Conservation (phyloP, 177 flowering plant genomes). For the Vitis hybrid region DNA sequence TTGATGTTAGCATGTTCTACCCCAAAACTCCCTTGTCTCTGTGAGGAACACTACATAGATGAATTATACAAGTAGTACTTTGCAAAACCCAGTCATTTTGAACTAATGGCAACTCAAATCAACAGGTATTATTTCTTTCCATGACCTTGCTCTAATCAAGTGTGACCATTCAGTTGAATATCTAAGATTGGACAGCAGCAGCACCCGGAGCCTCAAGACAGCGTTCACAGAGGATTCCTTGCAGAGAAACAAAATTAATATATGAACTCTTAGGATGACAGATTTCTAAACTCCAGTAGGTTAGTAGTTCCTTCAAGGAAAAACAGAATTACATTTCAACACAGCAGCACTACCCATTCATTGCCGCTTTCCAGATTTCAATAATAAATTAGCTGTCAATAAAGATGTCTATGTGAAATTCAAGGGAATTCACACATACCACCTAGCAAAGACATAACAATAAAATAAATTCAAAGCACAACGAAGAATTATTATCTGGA, state of each 20-base stretch:
- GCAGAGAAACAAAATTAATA: background rate
- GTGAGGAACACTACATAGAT: background rate
- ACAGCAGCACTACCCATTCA: background rate
- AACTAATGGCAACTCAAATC: background rate
- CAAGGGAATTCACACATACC: background rate
- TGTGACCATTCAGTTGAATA: background rate
- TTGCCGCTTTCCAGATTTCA: background rate
- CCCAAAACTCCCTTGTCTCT: no score
- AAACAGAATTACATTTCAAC: background rate
- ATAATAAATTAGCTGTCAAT: background rate
- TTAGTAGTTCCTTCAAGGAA: background rate
- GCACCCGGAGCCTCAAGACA: background rate
- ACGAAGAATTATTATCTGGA: background rate
- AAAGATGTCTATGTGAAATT: background rate
- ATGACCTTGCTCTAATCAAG: background rate
- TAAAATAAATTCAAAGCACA: background rate
- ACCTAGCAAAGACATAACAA: no score
- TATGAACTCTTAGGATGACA: background rate
- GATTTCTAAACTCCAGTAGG: background rate
- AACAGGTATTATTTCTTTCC: background rate
- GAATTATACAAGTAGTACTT: background rate
- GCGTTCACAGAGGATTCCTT: background rate
- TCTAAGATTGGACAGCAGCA: background rate
- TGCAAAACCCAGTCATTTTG: background rate
- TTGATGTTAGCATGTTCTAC: no score